Evolutionary conservation across 2,329 filamentous ascomycete genomes (phyloP).

Genomic region (Neonectria coccinea): DNA sequence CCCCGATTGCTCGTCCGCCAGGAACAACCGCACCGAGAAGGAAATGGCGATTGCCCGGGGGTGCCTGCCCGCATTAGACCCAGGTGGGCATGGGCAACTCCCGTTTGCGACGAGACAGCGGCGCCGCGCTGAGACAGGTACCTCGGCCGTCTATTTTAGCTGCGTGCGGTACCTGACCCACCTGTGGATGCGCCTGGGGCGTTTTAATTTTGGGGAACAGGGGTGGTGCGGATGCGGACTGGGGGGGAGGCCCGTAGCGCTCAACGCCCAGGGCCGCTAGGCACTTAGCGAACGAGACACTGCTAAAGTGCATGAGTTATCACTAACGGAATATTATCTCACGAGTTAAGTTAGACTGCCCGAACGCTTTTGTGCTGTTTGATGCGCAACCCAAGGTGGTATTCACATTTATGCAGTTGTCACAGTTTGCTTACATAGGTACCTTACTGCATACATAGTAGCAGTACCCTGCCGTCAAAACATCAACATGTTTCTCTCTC

Average conservation of each 20-base stretch:
- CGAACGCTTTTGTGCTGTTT: too few relatives aligned
- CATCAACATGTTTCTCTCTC: conserved; percentile 15
- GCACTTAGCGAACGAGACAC: conserved; percentile 27
- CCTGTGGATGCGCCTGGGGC: conserved; percentile 26
- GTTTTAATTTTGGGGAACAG: conserved; percentile 49
- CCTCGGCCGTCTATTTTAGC: conserved; percentile 9
- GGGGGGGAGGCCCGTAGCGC: conserved; percentile 29
- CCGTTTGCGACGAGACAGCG: conserved; percentile 29
- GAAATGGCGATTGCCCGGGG: conserved; percentile 45
- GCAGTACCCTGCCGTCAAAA: conserved; percentile 6
- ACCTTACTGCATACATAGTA: too few relatives aligned
- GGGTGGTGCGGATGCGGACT: conserved; percentile 40
- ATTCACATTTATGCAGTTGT: not conserved
- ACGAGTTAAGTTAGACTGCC: too few relatives aligned
- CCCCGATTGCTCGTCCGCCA: conserved; percentile 35
- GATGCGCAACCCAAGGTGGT: too few relatives aligned
- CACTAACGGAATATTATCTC: conserved; percentile 25
- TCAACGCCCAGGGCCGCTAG: not conserved
- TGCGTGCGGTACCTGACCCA: conserved; percentile 32
- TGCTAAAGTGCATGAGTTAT: not conserved
- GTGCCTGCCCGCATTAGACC: conserved; percentile 23
- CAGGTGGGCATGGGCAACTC: conserved; percentile 31
- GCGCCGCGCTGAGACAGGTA: conserved; percentile 30
- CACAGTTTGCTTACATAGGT: too few relatives aligned
- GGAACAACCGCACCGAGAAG: conserved; percentile 33